Conservation (phyloP, 2,329 filamentous ascomycete species). For the Cyphellophora europaea region DNA sequence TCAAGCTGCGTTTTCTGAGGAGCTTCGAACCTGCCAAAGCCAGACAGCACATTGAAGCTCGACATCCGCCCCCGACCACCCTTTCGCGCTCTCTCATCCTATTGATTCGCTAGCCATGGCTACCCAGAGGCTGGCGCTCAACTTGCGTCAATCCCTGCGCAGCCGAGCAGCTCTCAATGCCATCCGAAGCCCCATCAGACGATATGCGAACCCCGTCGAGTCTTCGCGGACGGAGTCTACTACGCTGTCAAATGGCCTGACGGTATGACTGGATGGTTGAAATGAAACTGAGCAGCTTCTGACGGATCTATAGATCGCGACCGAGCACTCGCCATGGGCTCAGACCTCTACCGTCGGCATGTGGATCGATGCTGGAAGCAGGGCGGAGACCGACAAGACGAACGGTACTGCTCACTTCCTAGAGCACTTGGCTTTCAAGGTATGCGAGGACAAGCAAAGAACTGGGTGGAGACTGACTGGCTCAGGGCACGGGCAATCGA, state of each 20-base stretch:
- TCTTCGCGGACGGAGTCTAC: conserved; percentile 86
- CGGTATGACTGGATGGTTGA: conserved; percentile 47
- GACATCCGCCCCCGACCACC: not conserved
- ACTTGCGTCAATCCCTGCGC: conserved; percentile 83
- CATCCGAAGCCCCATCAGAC: conserved; percentile 68
- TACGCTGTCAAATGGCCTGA: conserved; percentile 94
- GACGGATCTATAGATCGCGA: conserved; percentile 65
- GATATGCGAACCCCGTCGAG: conserved; percentile 77
- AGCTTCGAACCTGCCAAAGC: too few relatives aligned
- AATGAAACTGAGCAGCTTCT: conserved; percentile 6
- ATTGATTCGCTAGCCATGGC: conserved; percentile 52
- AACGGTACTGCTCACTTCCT: conserved; percentile 99
- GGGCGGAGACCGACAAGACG: conserved; percentile 95
- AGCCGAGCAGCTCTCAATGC: conserved; percentile 75
- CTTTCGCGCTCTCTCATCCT: not conserved
- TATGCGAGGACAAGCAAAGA: conserved; percentile 41
- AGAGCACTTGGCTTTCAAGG: conserved; percentile 99
- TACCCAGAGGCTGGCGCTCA: conserved; percentile 93
- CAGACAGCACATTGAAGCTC: conserved; percentile 1
- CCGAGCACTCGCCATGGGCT: conserved; percentile 95
- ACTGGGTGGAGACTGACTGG: too few relatives aligned
- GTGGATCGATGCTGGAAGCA: conserved; percentile 98
- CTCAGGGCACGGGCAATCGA: conserved; percentile 80
- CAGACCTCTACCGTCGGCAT: conserved; percentile 97
- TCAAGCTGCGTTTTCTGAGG: too few relatives aligned